phyloP scores from a whole-genome alignment of 495 filamentous ascomycete species.

The Penicillium riverlandense region DNA sequence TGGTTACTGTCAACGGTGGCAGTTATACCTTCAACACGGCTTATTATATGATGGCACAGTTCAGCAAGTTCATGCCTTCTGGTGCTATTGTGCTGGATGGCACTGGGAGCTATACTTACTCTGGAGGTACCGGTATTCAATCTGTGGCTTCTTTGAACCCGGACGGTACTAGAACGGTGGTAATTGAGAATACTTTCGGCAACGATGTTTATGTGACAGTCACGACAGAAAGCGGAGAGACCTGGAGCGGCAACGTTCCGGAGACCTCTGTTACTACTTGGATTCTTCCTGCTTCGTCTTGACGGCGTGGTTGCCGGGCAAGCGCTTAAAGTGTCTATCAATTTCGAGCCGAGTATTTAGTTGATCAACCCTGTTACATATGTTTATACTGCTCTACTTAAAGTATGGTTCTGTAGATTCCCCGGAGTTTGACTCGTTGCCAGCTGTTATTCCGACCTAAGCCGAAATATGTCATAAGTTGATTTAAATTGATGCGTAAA shows the following conservation, averaged over 20 bases:
- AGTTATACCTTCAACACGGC: constrained; percentile 40
- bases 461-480: too few species aligned
- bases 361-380: too few species aligned
- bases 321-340: too few species aligned
- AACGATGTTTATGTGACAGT: constrained; percentile 44
- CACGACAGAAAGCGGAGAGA: constrained; percentile 32
- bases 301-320: too few species aligned
- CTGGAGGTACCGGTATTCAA: constrained; percentile 34
- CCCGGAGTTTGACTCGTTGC: too few species aligned
- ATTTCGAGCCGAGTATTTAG: constrained; percentile 2
- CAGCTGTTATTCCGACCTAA: too few species aligned
- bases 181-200: constrained; percentile 45
- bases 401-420: too few species aligned
- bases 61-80: constrained; percentile 48
- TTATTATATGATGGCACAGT: constrained; percentile 53
- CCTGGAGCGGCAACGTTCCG: constrained; percentile 45
- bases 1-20: constrained; percentile 39
- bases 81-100: constrained; percentile 40
- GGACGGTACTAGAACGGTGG: constrained; percentile 43
- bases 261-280: constrained; percentile 45
- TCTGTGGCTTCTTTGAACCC: constrained; percentile 44
- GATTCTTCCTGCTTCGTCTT: constrained; percentile 31
- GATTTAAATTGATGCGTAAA: too few species aligned
- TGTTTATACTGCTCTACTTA: too few species aligned
- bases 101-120: constrained; percentile 40